Evolutionary conservation across 164 flowering plant genomes (phyloP).

Genomic region (Malania oleifera): DNA sequence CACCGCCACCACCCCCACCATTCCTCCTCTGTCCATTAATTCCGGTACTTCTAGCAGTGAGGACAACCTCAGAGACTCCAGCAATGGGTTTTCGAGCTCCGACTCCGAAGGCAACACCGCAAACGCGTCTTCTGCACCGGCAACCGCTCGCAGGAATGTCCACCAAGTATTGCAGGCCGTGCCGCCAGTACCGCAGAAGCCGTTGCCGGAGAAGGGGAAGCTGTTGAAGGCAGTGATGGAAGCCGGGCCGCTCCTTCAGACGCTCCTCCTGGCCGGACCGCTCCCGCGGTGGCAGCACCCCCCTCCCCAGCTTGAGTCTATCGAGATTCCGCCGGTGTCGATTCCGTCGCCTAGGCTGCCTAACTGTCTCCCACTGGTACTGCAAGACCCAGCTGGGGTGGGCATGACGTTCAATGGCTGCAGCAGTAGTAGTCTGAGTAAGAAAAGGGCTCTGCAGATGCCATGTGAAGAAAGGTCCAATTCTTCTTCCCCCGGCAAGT

Average conservation of each 20-base stretch:
- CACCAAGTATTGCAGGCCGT: conserved; percentile 3
- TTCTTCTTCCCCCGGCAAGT: not conserved
- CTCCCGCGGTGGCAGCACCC: conserved; percentile 47
- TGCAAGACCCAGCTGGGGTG: not conserved
- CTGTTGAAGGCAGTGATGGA: conserved; percentile 38
- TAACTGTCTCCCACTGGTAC: too few species aligned
- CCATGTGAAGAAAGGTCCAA: not conserved
- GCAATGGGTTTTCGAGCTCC: conserved; percentile 2
- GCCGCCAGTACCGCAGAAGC: conserved; percentile 16
- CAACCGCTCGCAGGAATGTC: not conserved
- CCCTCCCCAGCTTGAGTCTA: conserved; percentile 31
- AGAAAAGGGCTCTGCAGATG: not conserved
- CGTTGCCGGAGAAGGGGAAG: conserved; percentile 39
- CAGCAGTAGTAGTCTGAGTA: not conserved
- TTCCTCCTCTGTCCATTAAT: too few species aligned
- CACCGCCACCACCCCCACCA: too few species aligned
- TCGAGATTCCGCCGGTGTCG: conserved; percentile 32
- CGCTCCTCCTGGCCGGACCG: conserved; percentile 36
- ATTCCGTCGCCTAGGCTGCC: not conserved
- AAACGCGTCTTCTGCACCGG: not conserved
- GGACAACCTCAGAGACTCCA: conserved; percentile 16
- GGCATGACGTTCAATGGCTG: too few species aligned
- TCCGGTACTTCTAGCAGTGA: conserved; percentile 11
- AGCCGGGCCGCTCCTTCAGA: conserved; percentile 39
- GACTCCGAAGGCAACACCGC: not conserved